Evolutionary conservation across 2,329 filamentous ascomycete species (phyloP).

Genomic region (Rutstroemia sp.): DNA sequence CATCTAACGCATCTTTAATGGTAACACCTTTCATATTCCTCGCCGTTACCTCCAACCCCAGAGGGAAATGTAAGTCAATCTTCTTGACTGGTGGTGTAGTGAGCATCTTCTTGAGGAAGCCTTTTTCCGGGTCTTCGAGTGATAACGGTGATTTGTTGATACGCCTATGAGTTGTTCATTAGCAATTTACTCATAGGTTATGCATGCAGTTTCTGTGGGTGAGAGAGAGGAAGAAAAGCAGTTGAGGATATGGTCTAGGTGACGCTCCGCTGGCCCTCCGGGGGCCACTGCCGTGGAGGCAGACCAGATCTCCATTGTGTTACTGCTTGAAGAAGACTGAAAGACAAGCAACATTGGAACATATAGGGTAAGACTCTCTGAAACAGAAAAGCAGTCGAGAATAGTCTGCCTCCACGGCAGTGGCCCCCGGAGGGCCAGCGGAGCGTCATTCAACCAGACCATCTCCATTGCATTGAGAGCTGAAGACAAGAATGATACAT

Average conservation of each 20-base stretch:
- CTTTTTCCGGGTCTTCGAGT: slow-evolving; percentile 72
- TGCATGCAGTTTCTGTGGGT: background rate
- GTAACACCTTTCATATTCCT: slow-evolving; percentile 92
- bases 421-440: background rate
- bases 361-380: too few species aligned
- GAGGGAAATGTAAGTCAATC: slow-evolving; percentile 86
- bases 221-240: background rate
- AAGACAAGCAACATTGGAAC: too few species aligned
- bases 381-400: background rate
- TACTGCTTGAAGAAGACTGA: too few species aligned
- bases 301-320: too few species aligned
- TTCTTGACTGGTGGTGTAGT: slow-evolving; percentile 81
- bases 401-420: background rate
- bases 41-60: slow-evolving; percentile 80
- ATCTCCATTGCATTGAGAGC: background rate
- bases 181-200: slow-evolving; percentile 12
- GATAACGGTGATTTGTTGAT: slow-evolving; percentile 77
- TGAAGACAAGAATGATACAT: background rate
- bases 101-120: slow-evolving; percentile 65
- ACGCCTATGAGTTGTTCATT: slow-evolving; percentile 55
- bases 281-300: background rate
- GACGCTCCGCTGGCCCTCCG: too few species aligned
- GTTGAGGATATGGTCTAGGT: slow-evolving; percentile 9
- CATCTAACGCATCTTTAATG: slow-evolving; percentile 93
- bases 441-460: background rate